These are phyloP conservation scores for Pseudogymnoascus sp. DNA, from an alignment of 2,329 filamentous ascomycete genomes.

Conservation along the genomic window DNA sequence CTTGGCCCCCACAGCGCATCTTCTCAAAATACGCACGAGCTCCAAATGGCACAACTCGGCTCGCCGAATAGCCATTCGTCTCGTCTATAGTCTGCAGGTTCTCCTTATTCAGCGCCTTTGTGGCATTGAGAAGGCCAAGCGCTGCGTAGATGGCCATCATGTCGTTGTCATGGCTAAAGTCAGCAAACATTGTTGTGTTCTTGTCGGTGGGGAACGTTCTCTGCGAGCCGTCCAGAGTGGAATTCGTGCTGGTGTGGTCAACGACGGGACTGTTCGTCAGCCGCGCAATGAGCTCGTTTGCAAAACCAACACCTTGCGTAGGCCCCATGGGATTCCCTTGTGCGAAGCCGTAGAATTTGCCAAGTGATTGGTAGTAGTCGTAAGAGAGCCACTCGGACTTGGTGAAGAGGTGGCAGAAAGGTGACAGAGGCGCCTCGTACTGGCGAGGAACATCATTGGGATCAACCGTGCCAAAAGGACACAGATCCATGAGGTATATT, in stretches of 20 bases:
- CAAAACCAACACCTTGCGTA: constrained; percentile 79
- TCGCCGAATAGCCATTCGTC: constrained; percentile 61
- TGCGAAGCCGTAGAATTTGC: constrained; percentile 78
- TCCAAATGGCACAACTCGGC: constrained; percentile 76
- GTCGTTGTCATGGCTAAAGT: constrained; percentile 88
- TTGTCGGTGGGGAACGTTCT: constrained; percentile 62
- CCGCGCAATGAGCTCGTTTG: constrained; percentile 78
- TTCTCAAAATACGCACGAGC: constrained; percentile 81
- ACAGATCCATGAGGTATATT: constrained; percentile 77
- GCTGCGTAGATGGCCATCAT: constrained; percentile 71
- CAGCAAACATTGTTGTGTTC: constrained; percentile 60
- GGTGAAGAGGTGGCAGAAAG: constrained; percentile 70
- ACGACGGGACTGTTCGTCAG: constrained; percentile 58
- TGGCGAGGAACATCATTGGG: constrained; percentile 48
- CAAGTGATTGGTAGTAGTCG: constrained; percentile 70
- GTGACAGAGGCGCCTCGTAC: constrained; percentile 50
- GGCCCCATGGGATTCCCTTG: constrained; percentile 69
- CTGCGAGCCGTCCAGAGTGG: constrained; percentile 59
- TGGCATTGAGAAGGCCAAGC: constrained; percentile 67
- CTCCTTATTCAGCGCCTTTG: constrained; percentile 42
- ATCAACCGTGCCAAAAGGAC: constrained; percentile 74
- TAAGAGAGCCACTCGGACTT: constrained; percentile 66
- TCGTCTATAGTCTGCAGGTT: constrained; percentile 41
- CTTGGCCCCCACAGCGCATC: constrained; percentile 53
- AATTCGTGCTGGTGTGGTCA: constrained; percentile 69